Conservation (phyloP, 768 basidiomycete genomes). For the Suillus sp. region DNA sequence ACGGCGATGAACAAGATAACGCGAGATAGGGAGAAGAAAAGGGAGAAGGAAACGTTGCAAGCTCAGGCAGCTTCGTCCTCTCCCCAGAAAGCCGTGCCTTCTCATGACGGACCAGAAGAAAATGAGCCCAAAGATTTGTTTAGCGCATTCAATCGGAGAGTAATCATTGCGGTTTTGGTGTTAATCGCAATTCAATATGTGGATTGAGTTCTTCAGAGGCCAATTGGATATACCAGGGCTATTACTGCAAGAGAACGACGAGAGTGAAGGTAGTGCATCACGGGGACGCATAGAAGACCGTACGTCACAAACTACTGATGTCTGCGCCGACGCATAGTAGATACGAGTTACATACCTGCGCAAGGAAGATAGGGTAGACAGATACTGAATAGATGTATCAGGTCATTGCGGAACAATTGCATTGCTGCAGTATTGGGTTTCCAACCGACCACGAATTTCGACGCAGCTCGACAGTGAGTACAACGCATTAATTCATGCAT, state of each 20-base stretch:
- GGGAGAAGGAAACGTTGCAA: slow-evolving; percentile 1
- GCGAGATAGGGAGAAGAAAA: neutral
- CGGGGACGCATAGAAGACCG: neutral
- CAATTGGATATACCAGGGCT: neutral
- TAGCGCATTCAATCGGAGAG: neutral
- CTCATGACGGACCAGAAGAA: neutral
- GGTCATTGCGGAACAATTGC: neutral
- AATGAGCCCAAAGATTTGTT: neutral
- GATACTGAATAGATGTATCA: neutral
- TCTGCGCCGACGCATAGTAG: no score
- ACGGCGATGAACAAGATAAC: neutral
- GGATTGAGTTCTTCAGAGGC: neutral
- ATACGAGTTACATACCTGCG: neutral
- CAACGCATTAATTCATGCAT: neutral
- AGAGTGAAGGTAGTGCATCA: neutral
- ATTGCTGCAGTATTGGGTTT: neutral
- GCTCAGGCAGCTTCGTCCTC: neutral
- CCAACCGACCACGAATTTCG: neutral
- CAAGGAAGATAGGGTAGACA: neutral
- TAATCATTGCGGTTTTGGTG: neutral
- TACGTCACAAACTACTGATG: neutral
- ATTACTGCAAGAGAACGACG: neutral
- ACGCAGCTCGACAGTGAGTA: neutral
- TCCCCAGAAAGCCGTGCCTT: neutral
- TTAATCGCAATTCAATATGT: neutral